Percentiles rank a stretch among this genome's conserved stretches.
phyloP scores from a whole-genome alignment of 1,139 yeast genomes.

The Magnusiomyces suaveolens region DNA sequence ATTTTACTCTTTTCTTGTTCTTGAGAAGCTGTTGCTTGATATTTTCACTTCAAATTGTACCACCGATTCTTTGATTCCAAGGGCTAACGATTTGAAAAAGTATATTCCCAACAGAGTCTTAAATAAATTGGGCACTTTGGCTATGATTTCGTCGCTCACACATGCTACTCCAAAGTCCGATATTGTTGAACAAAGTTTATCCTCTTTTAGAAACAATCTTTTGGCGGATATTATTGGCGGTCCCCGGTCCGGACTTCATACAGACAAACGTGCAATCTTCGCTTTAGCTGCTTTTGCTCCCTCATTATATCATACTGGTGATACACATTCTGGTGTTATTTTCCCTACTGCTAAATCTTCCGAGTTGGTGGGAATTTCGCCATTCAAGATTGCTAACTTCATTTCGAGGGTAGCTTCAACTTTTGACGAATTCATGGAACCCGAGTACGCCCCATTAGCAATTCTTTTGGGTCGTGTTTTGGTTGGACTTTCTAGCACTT shows the following conservation, averaged over 20 bases:
- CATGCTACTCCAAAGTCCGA: background rate
- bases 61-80: background rate
- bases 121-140: conserved; percentile 2
- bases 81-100: background rate
- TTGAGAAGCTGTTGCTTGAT: background rate
- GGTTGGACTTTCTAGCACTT: background rate
- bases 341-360: background rate
- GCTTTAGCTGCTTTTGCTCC: background rate
- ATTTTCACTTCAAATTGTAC: background rate
- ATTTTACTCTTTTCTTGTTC: conserved; percentile 2
- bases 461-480: conserved; percentile 3
- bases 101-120: background rate
- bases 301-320: background rate
- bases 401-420: background rate
- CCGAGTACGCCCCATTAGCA: conserved; percentile 10
- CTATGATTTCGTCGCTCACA: background rate
- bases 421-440: conserved; percentile 11
- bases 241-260: background rate
- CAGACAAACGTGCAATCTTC: conserved; percentile 1
- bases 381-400: conserved; percentile 13
- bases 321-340: background rate
- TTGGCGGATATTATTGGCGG: background rate
- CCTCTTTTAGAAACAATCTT: conserved; percentile 1
- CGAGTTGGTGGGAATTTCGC: conserved; percentile 5
- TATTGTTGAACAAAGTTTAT: background rate